Evolutionary conservation across 1,284 basidiomycete genomes (phyloP).

Genomic region (Wolfiporia cocos): DNA sequence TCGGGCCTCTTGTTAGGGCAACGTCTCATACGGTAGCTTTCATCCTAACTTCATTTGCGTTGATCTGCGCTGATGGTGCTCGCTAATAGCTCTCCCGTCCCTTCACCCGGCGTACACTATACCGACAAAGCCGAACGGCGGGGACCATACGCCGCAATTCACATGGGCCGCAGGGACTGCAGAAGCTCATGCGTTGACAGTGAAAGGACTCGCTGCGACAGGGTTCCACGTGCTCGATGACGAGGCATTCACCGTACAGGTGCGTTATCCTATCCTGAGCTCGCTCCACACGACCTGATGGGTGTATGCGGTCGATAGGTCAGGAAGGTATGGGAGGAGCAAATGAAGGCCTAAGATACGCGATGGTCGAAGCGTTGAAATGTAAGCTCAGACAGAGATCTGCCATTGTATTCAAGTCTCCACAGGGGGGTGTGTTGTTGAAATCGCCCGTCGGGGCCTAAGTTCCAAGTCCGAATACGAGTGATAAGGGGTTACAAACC

Average conservation of each 20-base stretch:
- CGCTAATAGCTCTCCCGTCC: conserved; percentile 14
- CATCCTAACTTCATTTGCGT: not conserved
- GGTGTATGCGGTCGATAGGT: not conserved
- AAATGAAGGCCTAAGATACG: conserved; percentile 1
- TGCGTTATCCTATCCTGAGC: conserved; percentile 6
- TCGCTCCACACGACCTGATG: not conserved
- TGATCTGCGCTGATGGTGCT: not conserved
- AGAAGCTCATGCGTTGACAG: conserved; percentile 51
- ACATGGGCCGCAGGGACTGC: conserved; percentile 44
- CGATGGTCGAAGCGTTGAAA: too few relatives aligned
- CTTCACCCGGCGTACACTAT: conserved; percentile 34
- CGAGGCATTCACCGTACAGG: conserved; percentile 36
- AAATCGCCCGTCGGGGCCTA: too few relatives aligned
- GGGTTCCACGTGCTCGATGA: conserved; percentile 55
- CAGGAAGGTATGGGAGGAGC: conserved; percentile 7
- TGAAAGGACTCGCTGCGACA: conserved; percentile 53
- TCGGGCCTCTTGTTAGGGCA: conserved; percentile 37
- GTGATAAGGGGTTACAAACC: too few relatives aligned
- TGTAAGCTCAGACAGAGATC: too few relatives aligned
- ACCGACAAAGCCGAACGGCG: conserved; percentile 48
- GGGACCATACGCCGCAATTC: conserved; percentile 62
- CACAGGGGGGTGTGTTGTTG: too few relatives aligned
- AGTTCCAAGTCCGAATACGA: too few relatives aligned
- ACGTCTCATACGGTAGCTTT: conserved; percentile 48
- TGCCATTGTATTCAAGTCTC: too few relatives aligned